These are phyloP conservation scores for Colletotrichum eremochloae DNA, from an alignment of 2,329 filamentous ascomycete species.

Conservation along the genomic window DNA sequence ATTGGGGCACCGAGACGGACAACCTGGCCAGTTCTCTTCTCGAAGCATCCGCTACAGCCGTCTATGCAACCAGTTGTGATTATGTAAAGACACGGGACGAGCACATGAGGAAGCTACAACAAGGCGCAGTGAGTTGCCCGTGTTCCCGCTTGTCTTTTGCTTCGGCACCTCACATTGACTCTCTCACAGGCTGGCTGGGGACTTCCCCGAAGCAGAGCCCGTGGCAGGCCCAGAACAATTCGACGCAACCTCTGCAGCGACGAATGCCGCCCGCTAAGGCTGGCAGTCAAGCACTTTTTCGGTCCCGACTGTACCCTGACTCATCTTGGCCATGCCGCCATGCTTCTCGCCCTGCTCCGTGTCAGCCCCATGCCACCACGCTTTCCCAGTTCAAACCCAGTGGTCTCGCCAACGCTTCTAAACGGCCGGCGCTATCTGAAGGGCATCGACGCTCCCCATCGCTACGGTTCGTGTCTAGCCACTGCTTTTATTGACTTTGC, in stretches of 20 bases:
- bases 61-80: not conserved
- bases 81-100: not conserved
- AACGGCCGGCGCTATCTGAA: conserved; percentile 3
- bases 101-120: not conserved
- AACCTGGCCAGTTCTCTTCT: not conserved
- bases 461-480: conserved; percentile 8
- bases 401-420: not conserved
- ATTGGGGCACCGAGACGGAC: not conserved
- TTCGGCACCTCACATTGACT: not conserved
- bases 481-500: conserved; percentile 1
- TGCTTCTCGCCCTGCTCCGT: conserved; percentile 4
- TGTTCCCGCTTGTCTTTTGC: not conserved
- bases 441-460: not conserved
- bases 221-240: not conserved
- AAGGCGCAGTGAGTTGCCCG: not conserved
- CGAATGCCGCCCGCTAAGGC: not conserved
- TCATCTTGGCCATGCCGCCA: conserved; percentile 13
- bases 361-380: not conserved
- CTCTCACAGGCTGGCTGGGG: not conserved
- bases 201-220: not conserved
- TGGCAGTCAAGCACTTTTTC: not conserved
- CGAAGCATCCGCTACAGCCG: not conserved
- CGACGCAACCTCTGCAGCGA: not conserved
- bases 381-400: not conserved
- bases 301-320: conserved; percentile 17